A percentile compares a stretch with the other conserved stretches of the same genome.
phyloP scores from a whole-genome alignment of 2,329 filamentous ascomycete species.

The Harringtonia lauricola region DNA sequence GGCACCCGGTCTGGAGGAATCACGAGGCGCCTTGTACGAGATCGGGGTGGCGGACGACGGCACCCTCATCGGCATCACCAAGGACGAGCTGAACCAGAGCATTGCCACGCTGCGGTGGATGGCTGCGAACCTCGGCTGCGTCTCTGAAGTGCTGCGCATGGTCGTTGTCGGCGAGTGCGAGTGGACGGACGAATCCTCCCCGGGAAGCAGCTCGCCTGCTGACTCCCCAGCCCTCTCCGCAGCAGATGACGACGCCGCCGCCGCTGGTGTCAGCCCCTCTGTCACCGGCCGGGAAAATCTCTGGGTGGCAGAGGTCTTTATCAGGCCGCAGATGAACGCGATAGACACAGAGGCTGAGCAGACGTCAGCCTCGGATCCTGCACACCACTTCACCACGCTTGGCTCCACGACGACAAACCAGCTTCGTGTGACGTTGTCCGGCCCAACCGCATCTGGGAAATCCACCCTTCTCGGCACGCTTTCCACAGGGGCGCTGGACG shows the following conservation, averaged over 20 bases:
- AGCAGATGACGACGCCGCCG: conserved; percentile 11
- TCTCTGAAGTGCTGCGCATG: conserved; percentile 68
- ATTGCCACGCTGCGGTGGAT: conserved; percentile 75
- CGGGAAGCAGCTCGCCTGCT: no score
- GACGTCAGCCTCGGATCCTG: conserved; percentile 7
- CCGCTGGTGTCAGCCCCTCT: conserved; percentile 12
- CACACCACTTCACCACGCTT: conserved; percentile 3
- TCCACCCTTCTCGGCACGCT: conserved; percentile 82
- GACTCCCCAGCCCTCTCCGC: conserved; percentile 1
- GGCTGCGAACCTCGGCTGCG: conserved; percentile 85
- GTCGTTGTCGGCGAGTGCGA: conserved; percentile 81
- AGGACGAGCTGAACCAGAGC: conserved; percentile 89
- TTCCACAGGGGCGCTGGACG: conserved; percentile 79
- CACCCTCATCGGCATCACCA: conserved; percentile 74
- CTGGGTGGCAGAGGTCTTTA: conserved; percentile 81
- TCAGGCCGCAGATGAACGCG: conserved; percentile 57
- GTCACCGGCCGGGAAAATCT: conserved; percentile 41
- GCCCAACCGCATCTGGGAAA: conserved; percentile 85
- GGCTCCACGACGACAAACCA: conserved; percentile 46
- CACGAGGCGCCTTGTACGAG: conserved; percentile 86
- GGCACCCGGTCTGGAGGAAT: conserved; percentile 79
- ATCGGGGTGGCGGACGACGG: conserved; percentile 95
- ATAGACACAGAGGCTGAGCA: conserved; percentile 9
- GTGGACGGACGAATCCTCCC: conserved; percentile 51
- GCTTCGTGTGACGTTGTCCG: conserved; percentile 75